Base-by-base conservation (phyloP, 164 flowering plant species). In the Umbellularia californica region DNA sequence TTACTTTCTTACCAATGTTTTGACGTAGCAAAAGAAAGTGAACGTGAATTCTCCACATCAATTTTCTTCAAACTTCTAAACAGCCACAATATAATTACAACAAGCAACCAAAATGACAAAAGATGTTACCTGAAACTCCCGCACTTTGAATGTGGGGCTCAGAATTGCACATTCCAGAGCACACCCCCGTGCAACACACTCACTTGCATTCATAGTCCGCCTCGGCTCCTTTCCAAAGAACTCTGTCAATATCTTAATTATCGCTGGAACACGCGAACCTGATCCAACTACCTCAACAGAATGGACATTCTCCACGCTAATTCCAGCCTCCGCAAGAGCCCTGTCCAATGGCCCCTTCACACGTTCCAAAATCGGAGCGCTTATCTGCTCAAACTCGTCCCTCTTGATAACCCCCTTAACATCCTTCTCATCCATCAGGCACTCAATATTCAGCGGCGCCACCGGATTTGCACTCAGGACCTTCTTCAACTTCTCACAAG, bases 391-490 rank as follows among this genome's bases (percentile, higher is more conserved):
- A 82, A 93, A 90, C 74, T 90, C 98, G 3, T 93, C 97, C 72
- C 98, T 88, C 84, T 90, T 93, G 55, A 93, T 93, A 76, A 83
- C 77, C 2, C 97, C 89, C 73, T 88, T 86, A 10, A 93, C 98
- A 84, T 93, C 98, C 77, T 92, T 93, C 81, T 93, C 98, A n/a
- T 93, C 98, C 98, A 93, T 93, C 51, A 93, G 77, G 80, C 98
- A 93, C 80, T 93, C 98, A n/a, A 93, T 90, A 77, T 89, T 88
- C 77, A 92, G 68, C 50, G 97, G 98, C 41, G 98, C 94, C 83
- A 77, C 90, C 1, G 98, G 92, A 74, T 93, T 92, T 28, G 98
- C 98, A 85, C 98, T 93, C 28, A 93, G 88, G 62, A 93, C 80
- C 80, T 93, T 93, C 82, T 93, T 93, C 71, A 93, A 69, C 87